Percentiles rank a stretch among this genome's conserved stretches.
Evolutionary conservation across 2,329 filamentous ascomycete species (phyloP).

Genomic region (Helotiales sp.): DNA sequence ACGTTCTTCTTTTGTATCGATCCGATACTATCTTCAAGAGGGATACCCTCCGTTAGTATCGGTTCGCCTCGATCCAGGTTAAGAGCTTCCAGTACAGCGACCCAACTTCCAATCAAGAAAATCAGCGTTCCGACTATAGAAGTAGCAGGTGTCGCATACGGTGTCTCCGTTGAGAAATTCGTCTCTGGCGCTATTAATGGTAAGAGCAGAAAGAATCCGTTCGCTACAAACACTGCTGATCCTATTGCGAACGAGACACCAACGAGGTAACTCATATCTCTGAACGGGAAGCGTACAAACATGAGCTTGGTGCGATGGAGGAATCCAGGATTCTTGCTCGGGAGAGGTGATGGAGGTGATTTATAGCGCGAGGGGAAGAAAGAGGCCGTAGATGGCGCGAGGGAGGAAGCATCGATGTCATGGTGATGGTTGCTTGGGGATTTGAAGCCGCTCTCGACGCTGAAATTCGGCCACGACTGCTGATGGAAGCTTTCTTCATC

Average conservation of each 20-base stretch:
- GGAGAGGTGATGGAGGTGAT: conserved; percentile 1
- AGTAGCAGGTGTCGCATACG: conserved; percentile 21
- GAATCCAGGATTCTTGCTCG: conserved; percentile 1
- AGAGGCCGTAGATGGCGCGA: background rate
- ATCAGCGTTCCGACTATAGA: conserved; percentile 20
- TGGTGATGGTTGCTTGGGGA: conserved; percentile 3
- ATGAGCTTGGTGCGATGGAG: conserved; percentile 15
- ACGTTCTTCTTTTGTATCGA: background rate
- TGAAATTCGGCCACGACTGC: conserved; percentile 20
- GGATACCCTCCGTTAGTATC: conserved; percentile 12
- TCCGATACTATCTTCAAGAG: conserved; percentile 4
- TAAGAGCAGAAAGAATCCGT: conserved; percentile 25
- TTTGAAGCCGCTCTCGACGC: conserved; percentile 12
- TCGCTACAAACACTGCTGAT: conserved; percentile 23
- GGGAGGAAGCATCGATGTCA: conserved; percentile 1
- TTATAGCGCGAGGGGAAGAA: conserved; percentile 16
- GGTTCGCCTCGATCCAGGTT: conserved; percentile 21
- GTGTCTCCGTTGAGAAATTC: conserved; percentile 10
- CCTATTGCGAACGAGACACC: conserved; percentile 22
- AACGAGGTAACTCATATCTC: conserved; percentile 23
- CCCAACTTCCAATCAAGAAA: conserved; percentile 22
- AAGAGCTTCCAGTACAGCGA: conserved; percentile 22
- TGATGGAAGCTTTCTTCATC: conserved; percentile 6
- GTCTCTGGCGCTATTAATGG: conserved; percentile 19
- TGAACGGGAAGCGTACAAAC: conserved; percentile 21